These are phyloP conservation scores for Rubroboletus satanas DNA, from an alignment of 768 basidiomycete species.

Conservation along the genomic window DNA sequence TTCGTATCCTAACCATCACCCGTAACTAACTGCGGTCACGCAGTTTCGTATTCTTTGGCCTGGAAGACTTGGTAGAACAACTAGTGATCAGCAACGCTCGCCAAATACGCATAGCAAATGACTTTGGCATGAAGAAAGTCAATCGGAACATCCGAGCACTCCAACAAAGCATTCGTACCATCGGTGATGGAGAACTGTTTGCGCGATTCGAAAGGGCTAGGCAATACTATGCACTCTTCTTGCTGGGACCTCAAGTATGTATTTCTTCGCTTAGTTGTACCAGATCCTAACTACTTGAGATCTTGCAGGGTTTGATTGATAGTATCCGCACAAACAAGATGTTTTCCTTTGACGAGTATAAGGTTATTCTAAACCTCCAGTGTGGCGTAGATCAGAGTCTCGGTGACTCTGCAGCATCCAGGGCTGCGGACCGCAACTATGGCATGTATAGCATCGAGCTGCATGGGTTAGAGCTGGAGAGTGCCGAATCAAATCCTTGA, in stretches of 20 bases:
- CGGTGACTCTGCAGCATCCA: constrained; percentile 46
- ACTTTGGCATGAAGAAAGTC: constrained; percentile 81
- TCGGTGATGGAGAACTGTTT: constrained; percentile 55
- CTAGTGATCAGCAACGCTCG: constrained; percentile 73
- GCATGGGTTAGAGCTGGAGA: constrained; percentile 69
- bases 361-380: constrained; percentile 83
- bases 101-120: constrained; percentile 63
- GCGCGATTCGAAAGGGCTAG: constrained; percentile 75
- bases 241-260: constrained; percentile 66
- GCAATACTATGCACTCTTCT: constrained; percentile 79
- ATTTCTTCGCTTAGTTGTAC: background rate
- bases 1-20: background rate
- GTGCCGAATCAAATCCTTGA: constrained; percentile 36
- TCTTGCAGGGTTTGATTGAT: constrained; percentile 71
- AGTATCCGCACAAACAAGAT: constrained; percentile 54
- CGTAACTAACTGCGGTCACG: background rate
- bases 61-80: constrained; percentile 82
- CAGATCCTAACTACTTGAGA: background rate
- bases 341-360: constrained; percentile 91
- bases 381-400: constrained; percentile 74
- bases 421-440: constrained; percentile 67
- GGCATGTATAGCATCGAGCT: constrained; percentile 88
- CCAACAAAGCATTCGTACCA: constrained; percentile 84
- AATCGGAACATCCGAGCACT: constrained; percentile 85
- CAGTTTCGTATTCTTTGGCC: constrained; percentile 85